Evolutionary conservation across 768 basidiomycete genomes (phyloP), one percentile per base, ranked within the genome.

Genomic region (Guyanaporus albipodus): DNA sequence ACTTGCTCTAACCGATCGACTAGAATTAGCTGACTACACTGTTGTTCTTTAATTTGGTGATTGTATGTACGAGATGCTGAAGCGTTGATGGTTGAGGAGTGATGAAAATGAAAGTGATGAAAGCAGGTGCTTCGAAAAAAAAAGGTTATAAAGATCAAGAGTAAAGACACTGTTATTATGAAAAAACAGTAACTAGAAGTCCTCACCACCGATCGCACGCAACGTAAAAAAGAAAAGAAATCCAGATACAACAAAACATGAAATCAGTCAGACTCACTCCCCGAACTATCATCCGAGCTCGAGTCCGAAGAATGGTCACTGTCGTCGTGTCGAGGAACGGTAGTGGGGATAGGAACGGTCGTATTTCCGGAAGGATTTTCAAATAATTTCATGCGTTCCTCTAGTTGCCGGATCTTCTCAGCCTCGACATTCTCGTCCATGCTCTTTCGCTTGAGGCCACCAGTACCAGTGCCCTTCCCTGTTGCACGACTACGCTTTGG

Each of bases 361-460:
- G 65, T 60, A 32, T 67, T 72, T 39, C 70, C 72, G 33, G 73
- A 70, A 29, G 74, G 74, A 50, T 80, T 73, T 38, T 92, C 86
- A 64, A 98, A 94, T 24, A 89, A 76, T 23, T 79, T 76, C 73
- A 97, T 84, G 52, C 91, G 83, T 58, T 84, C 84, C 68, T 99
- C 95, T 34, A 99, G 76, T 65, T 82, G 77, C 41, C 87, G 80
- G 61, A 99, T 99, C 74, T 94, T 91, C 73, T 91, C 92, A 8
- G 90, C 87, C 70, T 99, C 95, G 27, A 86, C 87, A 54, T 91
- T 89, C 71, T 98, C 93, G 62, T 97, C 92, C 89, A 97, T 94
- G 62, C 87, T 90, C 76, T 93, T 92, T 48, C 92, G 83, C 67
- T 93, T 91, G 38, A 91, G 72, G 8, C 93, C 91, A 34, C 91